Evolutionary conservation across 805 yeast genomes (phyloP).

Genomic region (Jamesozyma rosinii): DNA sequence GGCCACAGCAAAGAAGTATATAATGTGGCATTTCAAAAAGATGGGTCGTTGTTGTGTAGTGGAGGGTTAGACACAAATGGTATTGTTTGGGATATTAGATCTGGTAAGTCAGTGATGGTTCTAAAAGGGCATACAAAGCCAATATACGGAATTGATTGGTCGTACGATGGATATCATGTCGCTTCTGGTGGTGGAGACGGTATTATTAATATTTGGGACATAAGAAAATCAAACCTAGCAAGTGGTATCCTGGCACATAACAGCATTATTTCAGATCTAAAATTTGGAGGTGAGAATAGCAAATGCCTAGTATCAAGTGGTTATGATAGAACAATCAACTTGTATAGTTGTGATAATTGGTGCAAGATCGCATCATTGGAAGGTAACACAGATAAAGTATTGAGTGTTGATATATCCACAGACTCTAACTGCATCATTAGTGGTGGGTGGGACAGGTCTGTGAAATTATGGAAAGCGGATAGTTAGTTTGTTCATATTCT

Average conservation of each 20-base stretch:
- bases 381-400: conserved; percentile 59
- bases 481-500: not conserved
- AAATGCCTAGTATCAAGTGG: conserved; percentile 50
- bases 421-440: conserved; percentile 41
- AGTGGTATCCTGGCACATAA: conserved; percentile 61
- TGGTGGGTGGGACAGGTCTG: conserved; percentile 79
- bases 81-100: conserved; percentile 77
- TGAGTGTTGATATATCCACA: conserved; percentile 52
- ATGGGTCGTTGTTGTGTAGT: conserved; percentile 67
- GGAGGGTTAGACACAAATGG: conserved; percentile 73
- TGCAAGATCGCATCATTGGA: conserved; percentile 40
- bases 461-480: conserved; percentile 49
- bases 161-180: conserved; percentile 62
- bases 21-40: conserved; percentile 53
- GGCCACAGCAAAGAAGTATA: conserved; percentile 76
- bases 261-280: conserved; percentile 58
- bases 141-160: conserved; percentile 63
- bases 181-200: conserved; percentile 85
- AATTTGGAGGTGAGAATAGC: conserved; percentile 40
- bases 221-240: conserved; percentile 37
- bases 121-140: conserved; percentile 65
- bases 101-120: conserved; percentile 54
- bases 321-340: conserved; percentile 58
- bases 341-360: conserved; percentile 71
- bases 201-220: conserved; percentile 75